phyloP scores from a whole-genome alignment of 1,284 basidiomycete species.

The Boletus semigastroideus region DNA sequence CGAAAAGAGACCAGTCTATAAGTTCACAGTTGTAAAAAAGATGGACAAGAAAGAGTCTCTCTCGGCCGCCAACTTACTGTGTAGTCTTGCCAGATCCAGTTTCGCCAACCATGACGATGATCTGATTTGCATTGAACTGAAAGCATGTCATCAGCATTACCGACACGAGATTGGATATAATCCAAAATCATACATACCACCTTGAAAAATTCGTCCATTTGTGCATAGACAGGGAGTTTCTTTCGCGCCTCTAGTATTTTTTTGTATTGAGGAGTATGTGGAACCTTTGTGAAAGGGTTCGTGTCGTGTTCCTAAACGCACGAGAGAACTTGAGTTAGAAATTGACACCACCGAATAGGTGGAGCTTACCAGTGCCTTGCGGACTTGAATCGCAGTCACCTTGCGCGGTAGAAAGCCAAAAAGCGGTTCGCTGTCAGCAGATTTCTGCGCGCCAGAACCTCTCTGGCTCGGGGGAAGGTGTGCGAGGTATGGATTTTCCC shows the following conservation, averaged over 20 bases:
- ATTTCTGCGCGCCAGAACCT: constrained; percentile 24
- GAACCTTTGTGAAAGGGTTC: constrained; percentile 87
- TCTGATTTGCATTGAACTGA: constrained; percentile 82
- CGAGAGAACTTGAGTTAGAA: background rate
- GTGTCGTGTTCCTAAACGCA: constrained; percentile 67
- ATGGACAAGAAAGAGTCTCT: constrained; percentile 21
- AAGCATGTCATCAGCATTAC: constrained; percentile 12
- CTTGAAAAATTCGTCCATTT: constrained; percentile 91
- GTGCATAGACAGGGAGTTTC: constrained; percentile 88
- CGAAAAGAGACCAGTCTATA: constrained; percentile 28
- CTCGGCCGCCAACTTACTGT: constrained; percentile 58
- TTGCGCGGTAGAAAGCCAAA: constrained; percentile 78
- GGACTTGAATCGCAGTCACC: constrained; percentile 73
- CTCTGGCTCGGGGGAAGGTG: constrained; percentile 41
- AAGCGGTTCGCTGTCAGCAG: constrained; percentile 53
- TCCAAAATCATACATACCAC: constrained; percentile 56
- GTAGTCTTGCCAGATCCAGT: constrained; percentile 99
- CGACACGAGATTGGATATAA: constrained; percentile 26
- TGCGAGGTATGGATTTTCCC: constrained; percentile 60
- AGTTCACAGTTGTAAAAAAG: constrained; percentile 20
- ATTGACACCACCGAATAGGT: background rate
- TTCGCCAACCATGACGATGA: constrained; percentile 96
- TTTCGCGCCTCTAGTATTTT: constrained; percentile 85
- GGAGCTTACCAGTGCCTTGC: constrained; percentile 64
- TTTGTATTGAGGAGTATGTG: constrained; percentile 79